Conservation (phyloP, 768 basidiomycete species). For the Amylocystis lapponica region DNA sequence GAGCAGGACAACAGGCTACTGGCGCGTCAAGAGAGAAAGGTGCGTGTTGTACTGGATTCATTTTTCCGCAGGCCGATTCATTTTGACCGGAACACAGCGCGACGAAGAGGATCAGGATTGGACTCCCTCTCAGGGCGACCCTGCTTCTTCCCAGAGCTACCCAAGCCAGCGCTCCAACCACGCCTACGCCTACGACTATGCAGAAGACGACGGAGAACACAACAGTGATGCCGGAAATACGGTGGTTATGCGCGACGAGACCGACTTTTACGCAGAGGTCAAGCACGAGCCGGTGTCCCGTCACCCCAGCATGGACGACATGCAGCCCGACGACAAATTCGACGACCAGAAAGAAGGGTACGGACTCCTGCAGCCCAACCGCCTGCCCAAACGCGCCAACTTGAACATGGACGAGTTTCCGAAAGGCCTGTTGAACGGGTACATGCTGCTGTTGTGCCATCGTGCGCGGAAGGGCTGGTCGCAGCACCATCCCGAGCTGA, state of each 20-base stretch:
- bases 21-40: not conserved
- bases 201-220: not conserved
- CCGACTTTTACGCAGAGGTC: no score
- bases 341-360: not conserved
- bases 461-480: no score
- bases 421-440: no score
- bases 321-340: not conserved
- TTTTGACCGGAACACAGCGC: not conserved
- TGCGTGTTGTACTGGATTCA: not conserved
- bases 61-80: not conserved
- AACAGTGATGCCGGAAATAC: not conserved
- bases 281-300: not conserved
- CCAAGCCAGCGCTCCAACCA: not conserved
- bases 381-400: no score
- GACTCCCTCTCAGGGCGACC: not conserved
- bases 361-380: no score
- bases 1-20: conserved; percentile 1
- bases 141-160: no score
- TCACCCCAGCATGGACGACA: no score
- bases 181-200: not conserved
- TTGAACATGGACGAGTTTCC: no score
- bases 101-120: conserved; percentile 5
- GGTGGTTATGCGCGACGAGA: not conserved
- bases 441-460: no score
- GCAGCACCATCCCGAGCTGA: no score